Evolutionary conservation across 257 asterid species (phyloP).

Genomic region (Solanum microdontum): DNA sequence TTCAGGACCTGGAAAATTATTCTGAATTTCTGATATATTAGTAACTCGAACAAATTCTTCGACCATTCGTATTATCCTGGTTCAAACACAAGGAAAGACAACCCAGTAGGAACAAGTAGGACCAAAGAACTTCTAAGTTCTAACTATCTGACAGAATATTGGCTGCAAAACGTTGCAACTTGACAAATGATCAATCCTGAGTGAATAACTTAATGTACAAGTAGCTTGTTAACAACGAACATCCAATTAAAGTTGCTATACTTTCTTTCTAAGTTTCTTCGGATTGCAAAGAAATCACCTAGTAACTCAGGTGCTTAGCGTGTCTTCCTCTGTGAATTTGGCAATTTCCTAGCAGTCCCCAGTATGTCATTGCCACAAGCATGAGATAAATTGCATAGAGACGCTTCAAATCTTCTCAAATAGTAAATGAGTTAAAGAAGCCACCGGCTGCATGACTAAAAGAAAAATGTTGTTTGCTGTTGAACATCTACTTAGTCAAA

Average conservation of each 20-base stretch:
- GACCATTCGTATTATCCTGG: not conserved
- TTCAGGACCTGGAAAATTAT: not conserved
- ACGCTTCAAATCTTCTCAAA: not conserved
- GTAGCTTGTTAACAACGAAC: not conserved
- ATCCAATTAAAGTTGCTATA: not conserved
- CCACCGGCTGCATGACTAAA: not conserved
- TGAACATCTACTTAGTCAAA: constrained; percentile 11
- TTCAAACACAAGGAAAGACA: not conserved
- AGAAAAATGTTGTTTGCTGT: not conserved
- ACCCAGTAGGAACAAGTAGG: not conserved
- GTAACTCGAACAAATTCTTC: not conserved
- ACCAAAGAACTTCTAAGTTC: not conserved
- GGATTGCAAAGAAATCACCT: not conserved
- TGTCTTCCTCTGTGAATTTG: not conserved
- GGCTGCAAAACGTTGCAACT: not conserved
- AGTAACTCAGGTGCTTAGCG: not conserved
- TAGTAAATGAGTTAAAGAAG: not conserved
- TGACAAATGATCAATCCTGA: not conserved
- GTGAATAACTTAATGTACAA: not conserved
- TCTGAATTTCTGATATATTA: not conserved
- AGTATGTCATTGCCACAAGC: not conserved
- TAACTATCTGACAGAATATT: not conserved
- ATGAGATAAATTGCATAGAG: not conserved
- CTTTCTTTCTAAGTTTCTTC: not conserved
- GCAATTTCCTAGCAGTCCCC: not conserved